These are phyloP conservation scores for Phaeodactylum tricornutum DNA, from an alignment of 108 stramenopile species.

Conservation along the genomic window DNA sequence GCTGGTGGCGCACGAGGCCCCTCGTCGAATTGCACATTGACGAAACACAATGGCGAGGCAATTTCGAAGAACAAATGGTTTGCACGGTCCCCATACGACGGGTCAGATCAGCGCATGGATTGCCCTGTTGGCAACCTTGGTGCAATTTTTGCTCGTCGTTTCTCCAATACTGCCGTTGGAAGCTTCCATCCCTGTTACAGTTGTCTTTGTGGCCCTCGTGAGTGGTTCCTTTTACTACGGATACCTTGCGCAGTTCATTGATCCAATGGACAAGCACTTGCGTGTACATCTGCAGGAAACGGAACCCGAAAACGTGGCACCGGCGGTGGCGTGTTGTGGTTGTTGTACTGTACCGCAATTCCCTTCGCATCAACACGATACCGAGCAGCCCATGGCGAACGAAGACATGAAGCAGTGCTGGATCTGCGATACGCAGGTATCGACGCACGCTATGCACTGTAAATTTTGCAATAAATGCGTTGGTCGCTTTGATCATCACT, in stretches of 20 bases:
- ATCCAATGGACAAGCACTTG: conserved; percentile 54
- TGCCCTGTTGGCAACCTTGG: conserved; percentile 39
- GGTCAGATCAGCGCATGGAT: conserved; percentile 79
- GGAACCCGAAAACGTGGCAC: background rate
- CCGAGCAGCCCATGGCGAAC: conserved; percentile 1
- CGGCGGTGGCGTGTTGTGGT: too few relatives aligned
- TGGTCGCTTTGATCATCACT: conserved; percentile 90
- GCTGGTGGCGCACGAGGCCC: too few relatives aligned
- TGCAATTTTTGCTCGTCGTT: conserved; percentile 53
- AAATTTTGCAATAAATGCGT: conserved; percentile 94
- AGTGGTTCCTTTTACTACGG: conserved; percentile 33
- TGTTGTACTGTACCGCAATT: too few relatives aligned
- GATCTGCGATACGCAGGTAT: conserved; percentile 70
- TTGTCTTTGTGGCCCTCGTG: conserved; percentile 26
- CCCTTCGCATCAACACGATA: background rate
- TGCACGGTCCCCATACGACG: conserved; percentile 41
- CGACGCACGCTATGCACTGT: conserved; percentile 82
- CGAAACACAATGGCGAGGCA: too few relatives aligned
- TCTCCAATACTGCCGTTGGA: conserved; percentile 51
- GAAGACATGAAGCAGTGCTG: conserved; percentile 74
- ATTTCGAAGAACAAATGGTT: conserved; percentile 54
- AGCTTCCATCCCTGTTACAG: conserved; percentile 47
- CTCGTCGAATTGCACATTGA: too few relatives aligned
- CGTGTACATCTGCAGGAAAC: conserved; percentile 23
- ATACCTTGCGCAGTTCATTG: conserved; percentile 28